Percentiles rank a stretch among this genome's conserved stretches.
These are phyloP conservation scores for Claviceps sp. DNA, from an alignment of 2,329 filamentous ascomycete genomes.

Conservation along the genomic window DNA sequence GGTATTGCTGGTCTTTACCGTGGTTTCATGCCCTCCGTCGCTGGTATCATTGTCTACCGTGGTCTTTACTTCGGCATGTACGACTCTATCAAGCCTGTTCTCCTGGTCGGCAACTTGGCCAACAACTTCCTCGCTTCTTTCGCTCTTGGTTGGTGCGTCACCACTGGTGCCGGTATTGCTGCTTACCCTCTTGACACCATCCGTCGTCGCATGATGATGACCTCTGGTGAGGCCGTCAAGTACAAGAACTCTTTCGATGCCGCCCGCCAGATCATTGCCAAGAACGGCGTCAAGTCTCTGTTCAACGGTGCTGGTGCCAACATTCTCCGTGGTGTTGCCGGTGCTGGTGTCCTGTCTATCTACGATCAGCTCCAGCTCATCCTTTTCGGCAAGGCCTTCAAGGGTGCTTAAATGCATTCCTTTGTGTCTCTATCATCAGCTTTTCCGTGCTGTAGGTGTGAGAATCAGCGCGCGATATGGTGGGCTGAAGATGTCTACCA, in stretches of 20 bases:
- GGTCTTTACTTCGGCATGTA: slow-evolving; percentile 99
- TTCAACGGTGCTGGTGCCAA: slow-evolving; percentile 99
- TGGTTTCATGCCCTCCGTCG: slow-evolving; percentile 99
- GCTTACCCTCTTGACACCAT: slow-evolving; percentile 99
- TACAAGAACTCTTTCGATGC: slow-evolving; percentile 96
- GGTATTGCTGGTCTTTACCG: slow-evolving; percentile 99
- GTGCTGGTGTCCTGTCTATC: slow-evolving; percentile 99
- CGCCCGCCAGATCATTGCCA: slow-evolving; percentile 89
- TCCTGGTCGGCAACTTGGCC: slow-evolving; percentile 81
- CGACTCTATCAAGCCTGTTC: slow-evolving; percentile 99
- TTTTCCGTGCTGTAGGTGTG: slow-evolving; percentile 17
- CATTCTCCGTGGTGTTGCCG: slow-evolving; percentile 99
- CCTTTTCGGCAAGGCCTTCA: slow-evolving; percentile 99
- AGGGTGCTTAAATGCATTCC: slow-evolving; percentile 36
- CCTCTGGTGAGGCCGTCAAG: slow-evolving; percentile 94
- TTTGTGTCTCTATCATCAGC: slow-evolving; percentile 29
- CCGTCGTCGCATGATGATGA: slow-evolving; percentile 99
- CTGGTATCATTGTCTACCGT: slow-evolving; percentile 99
- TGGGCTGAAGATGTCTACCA: slow-evolving; percentile 24
- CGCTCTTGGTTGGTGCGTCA: slow-evolving; percentile 96
- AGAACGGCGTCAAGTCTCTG: slow-evolving; percentile 96
- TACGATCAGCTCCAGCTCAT: slow-evolving; percentile 99
- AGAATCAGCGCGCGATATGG: slow-evolving; percentile 17
- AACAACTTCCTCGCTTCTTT: slow-evolving; percentile 99
- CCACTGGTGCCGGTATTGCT: slow-evolving; percentile 99